These are phyloP conservation scores for Arthrobotrys sinensis DNA, from an alignment of 2,329 filamentous ascomycete genomes.

Conservation along the genomic window DNA sequence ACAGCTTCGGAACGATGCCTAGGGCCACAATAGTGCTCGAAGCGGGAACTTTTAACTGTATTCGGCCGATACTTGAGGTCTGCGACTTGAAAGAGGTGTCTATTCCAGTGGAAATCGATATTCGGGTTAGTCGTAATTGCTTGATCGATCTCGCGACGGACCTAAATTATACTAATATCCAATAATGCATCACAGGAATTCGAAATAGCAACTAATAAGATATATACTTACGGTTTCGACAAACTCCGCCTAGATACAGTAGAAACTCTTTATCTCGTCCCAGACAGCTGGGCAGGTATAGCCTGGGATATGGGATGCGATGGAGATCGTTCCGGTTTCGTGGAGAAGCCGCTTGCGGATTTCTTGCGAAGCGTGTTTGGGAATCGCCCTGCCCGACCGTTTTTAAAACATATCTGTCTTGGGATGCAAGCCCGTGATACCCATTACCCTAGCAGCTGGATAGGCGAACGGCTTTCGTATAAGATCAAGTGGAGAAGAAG, in stretches of 20 bases:
- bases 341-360: background rate
- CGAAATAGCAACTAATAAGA: background rate
- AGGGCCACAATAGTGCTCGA: background rate
- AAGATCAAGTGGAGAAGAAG: constrained; percentile 9
- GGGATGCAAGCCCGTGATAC: background rate
- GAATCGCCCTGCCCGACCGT: background rate
- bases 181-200: background rate
- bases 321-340: too few relatives aligned
- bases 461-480: background rate
- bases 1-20: background rate
- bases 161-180: too few relatives aligned
- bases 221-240: background rate
- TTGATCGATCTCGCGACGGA: too few relatives aligned
- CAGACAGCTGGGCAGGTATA: background rate
- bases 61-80: background rate
- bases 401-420: background rate
- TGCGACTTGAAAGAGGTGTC: constrained; percentile 2
- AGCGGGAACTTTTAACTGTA: background rate
- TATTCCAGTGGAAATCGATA: background rate
- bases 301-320: background rate
- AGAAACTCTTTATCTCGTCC: background rate
- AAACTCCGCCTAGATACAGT: background rate
- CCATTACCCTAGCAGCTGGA: too few relatives aligned
- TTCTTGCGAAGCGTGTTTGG: constrained; percentile 1
- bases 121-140: background rate